phyloP scores from a whole-genome alignment of 2,329 filamentous ascomycete species.

The Curvularia verruculosa region DNA sequence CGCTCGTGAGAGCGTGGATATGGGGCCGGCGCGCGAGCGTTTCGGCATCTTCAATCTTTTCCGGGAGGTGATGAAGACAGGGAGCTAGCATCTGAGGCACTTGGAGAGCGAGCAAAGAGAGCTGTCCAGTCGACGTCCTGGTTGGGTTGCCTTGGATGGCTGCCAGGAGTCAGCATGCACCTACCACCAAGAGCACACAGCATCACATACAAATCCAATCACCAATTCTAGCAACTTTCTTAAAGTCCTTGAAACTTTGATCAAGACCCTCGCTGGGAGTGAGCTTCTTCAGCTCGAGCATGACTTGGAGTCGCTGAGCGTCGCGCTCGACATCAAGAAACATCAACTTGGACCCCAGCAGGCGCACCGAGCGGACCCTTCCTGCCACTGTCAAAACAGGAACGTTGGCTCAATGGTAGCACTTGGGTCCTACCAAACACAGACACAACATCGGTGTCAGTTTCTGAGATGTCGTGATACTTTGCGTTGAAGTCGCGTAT shows the following conservation, averaged over 20 bases:
- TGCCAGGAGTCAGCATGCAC: constrained; percentile 21
- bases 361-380: constrained; percentile 74
- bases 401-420: background rate
- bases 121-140: constrained; percentile 73
- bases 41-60: constrained; percentile 71
- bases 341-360: constrained; percentile 75
- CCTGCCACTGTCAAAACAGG: constrained; percentile 58
- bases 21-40: constrained; percentile 78
- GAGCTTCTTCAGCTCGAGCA: constrained; percentile 70
- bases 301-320: constrained; percentile 73
- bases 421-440: constrained; percentile 41
- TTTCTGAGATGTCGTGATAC: constrained; percentile 37
- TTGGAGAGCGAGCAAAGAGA: constrained; percentile 71
- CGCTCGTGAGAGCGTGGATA: constrained; percentile 82
- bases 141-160: constrained; percentile 74
- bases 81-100: constrained; percentile 78
- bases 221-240: constrained; percentile 73
- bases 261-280: constrained; percentile 44
- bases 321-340: constrained; percentile 84
- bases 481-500: constrained; percentile 40
- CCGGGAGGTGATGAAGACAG: constrained; percentile 78
- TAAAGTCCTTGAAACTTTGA: constrained; percentile 64
- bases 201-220: constrained; percentile 77
- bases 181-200: constrained; percentile 4
- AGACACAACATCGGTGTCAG: constrained; percentile 37